Conservation (phyloP, 2,329 filamentous ascomycete genomes). For the Ceratocystis cacaofunesta region DNA sequence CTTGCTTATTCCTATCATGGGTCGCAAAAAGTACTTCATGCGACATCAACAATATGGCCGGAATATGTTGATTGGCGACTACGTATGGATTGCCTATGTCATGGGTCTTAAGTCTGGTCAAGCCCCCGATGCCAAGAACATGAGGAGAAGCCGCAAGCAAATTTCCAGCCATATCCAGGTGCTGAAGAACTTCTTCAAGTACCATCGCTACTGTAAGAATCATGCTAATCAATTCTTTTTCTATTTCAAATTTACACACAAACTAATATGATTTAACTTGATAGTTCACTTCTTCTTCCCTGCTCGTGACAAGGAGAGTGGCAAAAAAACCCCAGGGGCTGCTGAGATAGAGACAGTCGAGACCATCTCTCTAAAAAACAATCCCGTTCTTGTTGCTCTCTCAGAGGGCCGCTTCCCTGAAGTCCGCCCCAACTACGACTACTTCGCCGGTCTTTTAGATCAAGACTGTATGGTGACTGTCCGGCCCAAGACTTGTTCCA, state of each 20-base stretch:
- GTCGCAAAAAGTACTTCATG: conserved; percentile 51
- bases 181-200: conserved; percentile 49
- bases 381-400: conserved; percentile 47
- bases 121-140: conserved; percentile 30
- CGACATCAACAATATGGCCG: conserved; percentile 48
- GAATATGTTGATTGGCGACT: conserved; percentile 56
- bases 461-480: conserved; percentile 39
- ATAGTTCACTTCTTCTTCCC: conserved; percentile 47
- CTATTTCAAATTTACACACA: background rate
- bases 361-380: conserved; percentile 46
- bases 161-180: conserved; percentile 60
- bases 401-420: conserved; percentile 42
- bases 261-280: background rate
- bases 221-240: conserved; percentile 15
- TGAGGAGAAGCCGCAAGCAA: conserved; percentile 40
- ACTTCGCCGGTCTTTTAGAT: conserved; percentile 41
- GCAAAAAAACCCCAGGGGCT: conserved; percentile 26
- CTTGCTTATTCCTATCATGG: conserved; percentile 50
- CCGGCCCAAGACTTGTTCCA: conserved; percentile 43
- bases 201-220: conserved; percentile 45
- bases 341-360: conserved; percentile 22
- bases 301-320: conserved; percentile 38
- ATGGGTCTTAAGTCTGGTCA: conserved; percentile 32
- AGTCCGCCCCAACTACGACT: conserved; percentile 46
- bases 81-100: conserved; percentile 43